A percentile compares a stretch with the other conserved stretches of the same genome.
Conservation (phyloP, 495 filamentous ascomycete species). For the Wilcoxina mikolae region DNA sequence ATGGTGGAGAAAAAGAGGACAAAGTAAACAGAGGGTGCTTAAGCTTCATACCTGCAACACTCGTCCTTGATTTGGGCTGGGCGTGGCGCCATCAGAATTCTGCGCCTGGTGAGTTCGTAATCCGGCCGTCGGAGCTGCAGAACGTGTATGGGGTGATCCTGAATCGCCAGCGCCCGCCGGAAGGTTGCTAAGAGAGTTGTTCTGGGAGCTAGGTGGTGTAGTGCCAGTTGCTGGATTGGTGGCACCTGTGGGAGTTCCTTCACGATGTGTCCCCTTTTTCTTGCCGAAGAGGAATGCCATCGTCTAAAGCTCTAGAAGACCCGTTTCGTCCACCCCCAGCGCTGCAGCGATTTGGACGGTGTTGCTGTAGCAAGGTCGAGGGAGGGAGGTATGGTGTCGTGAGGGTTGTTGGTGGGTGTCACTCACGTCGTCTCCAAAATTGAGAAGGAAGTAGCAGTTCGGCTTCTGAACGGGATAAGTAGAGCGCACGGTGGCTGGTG, state of each 20-base stretch:
- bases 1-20: neutral
- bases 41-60: slow-evolving; percentile 14
- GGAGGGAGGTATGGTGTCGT: neutral
- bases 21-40: slow-evolving; percentile 1
- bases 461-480: no score
- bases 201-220: slow-evolving; percentile 49
- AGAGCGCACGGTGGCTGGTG: no score
- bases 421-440: no score
- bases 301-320: slow-evolving; percentile 20
- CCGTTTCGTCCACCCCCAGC: neutral
- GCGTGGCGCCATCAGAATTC: slow-evolving; percentile 25
- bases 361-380: neutral
- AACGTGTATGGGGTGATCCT: slow-evolving; percentile 11
- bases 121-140: slow-evolving; percentile 13
- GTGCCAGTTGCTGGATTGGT: slow-evolving; percentile 43
- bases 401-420: neutral
- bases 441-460: no score
- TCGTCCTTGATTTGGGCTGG: slow-evolving; percentile 11
- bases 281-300: slow-evolving; percentile 53
- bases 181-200: slow-evolving; percentile 48
- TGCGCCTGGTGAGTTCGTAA: slow-evolving; percentile 37
- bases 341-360: neutral
- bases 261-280: slow-evolving; percentile 36
- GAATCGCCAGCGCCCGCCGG: slow-evolving; percentile 24
- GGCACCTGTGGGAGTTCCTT: slow-evolving; percentile 38